Conservation (phyloP, 2,329 filamentous ascomycete species). For the Epichloe sibirici region DNA sequence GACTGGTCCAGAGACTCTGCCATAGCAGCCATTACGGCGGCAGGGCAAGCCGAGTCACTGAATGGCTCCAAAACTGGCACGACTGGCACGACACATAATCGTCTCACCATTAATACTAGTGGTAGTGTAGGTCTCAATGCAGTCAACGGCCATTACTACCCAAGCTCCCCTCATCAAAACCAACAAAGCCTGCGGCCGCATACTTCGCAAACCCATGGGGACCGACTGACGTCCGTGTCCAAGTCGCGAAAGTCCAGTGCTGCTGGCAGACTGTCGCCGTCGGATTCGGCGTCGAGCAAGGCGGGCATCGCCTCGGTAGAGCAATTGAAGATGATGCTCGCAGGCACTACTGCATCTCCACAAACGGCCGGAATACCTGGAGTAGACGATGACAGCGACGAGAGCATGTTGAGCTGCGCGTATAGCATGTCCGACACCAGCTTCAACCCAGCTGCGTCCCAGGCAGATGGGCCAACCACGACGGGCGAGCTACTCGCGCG, state of each 20-base stretch:
- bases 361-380: conserved; percentile 25
- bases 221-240: conserved; percentile 22
- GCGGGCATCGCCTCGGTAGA: conserved; percentile 48
- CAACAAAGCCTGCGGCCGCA: conserved; percentile 38
- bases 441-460: conserved; percentile 33
- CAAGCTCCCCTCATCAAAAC: conserved; percentile 36
- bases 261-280: conserved; percentile 37
- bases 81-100: conserved; percentile 36
- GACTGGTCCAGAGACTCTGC: conserved; percentile 72
- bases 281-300: conserved; percentile 29
- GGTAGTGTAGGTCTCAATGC: conserved; percentile 21
- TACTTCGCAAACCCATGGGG: conserved; percentile 28
- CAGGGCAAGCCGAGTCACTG: conserved; percentile 60
- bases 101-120: conserved; percentile 42
- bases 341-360: conserved; percentile 35
- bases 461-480: conserved; percentile 11
- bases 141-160: conserved; percentile 26
- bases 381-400: conserved; percentile 42
- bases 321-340: conserved; percentile 49
- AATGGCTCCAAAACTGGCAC: conserved; percentile 62
- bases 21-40: conserved; percentile 54
- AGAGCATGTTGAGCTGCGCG: conserved; percentile 62
- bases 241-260: conserved; percentile 43
- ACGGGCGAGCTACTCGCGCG: conserved; percentile 18
- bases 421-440: conserved; percentile 54